Conservation (phyloP, 2,329 filamentous ascomycete species). For the Pestalotiopsis sp. region DNA sequence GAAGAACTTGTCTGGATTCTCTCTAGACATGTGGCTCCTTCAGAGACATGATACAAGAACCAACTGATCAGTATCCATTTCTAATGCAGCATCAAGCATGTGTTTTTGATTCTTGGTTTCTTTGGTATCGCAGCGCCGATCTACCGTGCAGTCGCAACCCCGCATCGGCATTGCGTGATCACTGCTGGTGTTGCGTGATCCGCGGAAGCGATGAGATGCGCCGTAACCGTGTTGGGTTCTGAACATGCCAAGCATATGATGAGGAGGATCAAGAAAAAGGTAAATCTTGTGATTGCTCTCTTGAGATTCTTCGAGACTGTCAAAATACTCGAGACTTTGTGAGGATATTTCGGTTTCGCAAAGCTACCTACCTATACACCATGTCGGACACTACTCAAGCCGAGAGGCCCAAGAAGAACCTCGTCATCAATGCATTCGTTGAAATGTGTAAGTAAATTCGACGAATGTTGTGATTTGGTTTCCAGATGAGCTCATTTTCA, state of each 20-base stretch:
- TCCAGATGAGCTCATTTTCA: not conserved
- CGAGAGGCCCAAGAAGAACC: conserved; percentile 14
- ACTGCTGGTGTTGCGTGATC: conserved; percentile 10
- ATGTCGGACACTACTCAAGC: not conserved
- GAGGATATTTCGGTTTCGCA: not conserved
- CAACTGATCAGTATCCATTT: not conserved
- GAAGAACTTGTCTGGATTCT: not conserved
- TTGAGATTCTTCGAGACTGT: not conserved
- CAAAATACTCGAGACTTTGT: not conserved
- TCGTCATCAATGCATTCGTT: conserved; percentile 18
- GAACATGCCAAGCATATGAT: not conserved
- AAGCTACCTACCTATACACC: not conserved
- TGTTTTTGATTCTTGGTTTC: not conserved
- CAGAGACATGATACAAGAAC: not conserved
- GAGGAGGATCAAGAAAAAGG: not conserved
- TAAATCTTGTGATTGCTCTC: not conserved
- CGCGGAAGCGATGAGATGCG: not conserved
- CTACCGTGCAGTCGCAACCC: conserved; percentile 5
- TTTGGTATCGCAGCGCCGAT: not conserved
- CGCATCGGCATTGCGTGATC: conserved; percentile 13
- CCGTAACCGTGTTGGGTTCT: not conserved
- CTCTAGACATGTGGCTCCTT: not conserved
- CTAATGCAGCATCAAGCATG: not conserved
- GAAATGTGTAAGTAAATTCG: conserved; percentile 14
- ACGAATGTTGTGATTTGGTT: not conserved